Conservation (phyloP, 306 rosid species). For the Boehmeria nivea region DNA sequence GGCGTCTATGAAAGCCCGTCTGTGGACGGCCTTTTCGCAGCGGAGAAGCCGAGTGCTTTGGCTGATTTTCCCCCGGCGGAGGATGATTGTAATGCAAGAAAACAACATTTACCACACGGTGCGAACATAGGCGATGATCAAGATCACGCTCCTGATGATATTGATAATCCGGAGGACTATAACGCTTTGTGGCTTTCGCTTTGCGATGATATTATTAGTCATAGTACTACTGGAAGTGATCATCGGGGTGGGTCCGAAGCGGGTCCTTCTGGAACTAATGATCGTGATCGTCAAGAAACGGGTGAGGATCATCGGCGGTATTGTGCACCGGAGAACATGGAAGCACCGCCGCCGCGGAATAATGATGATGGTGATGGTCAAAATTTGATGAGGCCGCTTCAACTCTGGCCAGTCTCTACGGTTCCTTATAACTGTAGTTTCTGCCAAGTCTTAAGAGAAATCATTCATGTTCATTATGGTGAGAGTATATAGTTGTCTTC, state of each 20-base stretch:
- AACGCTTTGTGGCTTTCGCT: too few species aligned
- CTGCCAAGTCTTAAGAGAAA: constrained; percentile 64
- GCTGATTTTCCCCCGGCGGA: constrained; percentile 3
- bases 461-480: constrained; percentile 48
- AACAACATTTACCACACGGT: not conserved
- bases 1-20: constrained; percentile 21
- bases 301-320: not conserved
- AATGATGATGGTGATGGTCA: too few species aligned
- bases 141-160: too few species aligned
- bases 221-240: too few species aligned
- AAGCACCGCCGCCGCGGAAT: not conserved
- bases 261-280: not conserved
- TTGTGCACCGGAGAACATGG: not conserved
- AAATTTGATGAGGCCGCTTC: constrained; percentile 1
- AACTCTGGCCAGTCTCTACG: constrained; percentile 29
- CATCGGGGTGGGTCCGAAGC: not conserved
- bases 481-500: not conserved
- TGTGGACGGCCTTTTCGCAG: constrained; percentile 4
- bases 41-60: constrained; percentile 19
- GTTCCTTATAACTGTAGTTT: constrained; percentile 44
- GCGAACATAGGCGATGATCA: too few species aligned
- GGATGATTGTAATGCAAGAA: not conserved
- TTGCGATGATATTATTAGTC: too few species aligned
- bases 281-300: not conserved
- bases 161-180: too few species aligned